Conservation (phyloP, 345 rosid species). For the Adansonia digitata region DNA sequence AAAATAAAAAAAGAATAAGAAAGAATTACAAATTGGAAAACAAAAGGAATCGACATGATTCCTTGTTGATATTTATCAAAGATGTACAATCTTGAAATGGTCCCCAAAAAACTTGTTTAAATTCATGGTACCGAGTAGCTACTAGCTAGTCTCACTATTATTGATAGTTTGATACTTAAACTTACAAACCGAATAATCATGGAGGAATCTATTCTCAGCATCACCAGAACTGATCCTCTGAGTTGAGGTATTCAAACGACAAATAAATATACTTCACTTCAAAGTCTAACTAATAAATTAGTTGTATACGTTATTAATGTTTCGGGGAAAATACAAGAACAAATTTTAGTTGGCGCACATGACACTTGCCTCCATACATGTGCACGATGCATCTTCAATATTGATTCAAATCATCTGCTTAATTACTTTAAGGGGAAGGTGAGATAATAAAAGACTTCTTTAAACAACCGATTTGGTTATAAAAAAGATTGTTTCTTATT, state of each 20-base stretch:
- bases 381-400: conserved; percentile 13
- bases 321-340: not conserved
- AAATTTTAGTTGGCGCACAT: not conserved
- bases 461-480: not conserved
- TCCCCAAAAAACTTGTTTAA: not conserved
- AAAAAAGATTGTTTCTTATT: not conserved
- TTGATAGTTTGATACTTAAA: not conserved
- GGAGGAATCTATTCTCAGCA: conserved; percentile 4
- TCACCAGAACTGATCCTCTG: not conserved
- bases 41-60: not conserved
- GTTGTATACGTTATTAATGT: not conserved
- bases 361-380: conserved; percentile 14
- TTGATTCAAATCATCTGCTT: conserved; percentile 4
- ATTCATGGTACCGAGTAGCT: not conserved
- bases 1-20: not conserved
- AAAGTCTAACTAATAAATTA: not conserved
- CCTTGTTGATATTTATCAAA: not conserved
- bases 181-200: not conserved
- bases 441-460: not conserved
- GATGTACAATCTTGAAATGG: not conserved
- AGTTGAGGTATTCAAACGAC: not conserved
- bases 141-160: not conserved
- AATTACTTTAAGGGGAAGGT: conserved; percentile 4
- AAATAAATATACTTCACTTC: conserved; percentile 1
- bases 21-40: not conserved